Evolutionary conservation across 2,329 filamentous ascomycete genomes (phyloP).

Genomic region (Ascochyta koolunga): DNA sequence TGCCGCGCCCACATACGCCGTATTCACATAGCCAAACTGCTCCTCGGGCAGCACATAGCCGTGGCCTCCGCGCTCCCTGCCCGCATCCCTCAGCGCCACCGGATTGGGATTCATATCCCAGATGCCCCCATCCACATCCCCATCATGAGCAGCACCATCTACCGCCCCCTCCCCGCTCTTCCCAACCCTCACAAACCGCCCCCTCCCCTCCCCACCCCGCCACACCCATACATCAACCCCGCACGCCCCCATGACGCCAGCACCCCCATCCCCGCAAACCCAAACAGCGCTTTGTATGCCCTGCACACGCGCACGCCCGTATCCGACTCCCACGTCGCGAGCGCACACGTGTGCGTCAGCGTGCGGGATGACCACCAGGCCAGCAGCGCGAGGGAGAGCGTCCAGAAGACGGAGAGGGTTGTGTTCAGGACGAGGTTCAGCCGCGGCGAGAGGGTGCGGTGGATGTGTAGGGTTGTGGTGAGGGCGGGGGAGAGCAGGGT

Average conservation of each 20-base stretch:
- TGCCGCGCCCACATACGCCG: slow-evolving; percentile 48
- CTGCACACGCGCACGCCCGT: slow-evolving; percentile 63
- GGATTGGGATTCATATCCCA: slow-evolving; percentile 37
- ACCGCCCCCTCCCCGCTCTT: slow-evolving; percentile 27
- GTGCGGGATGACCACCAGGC: slow-evolving; percentile 62
- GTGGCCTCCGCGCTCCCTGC: slow-evolving; percentile 23
- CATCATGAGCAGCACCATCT: not conserved
- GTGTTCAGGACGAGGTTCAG: slow-evolving; percentile 59
- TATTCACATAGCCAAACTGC: slow-evolving; percentile 52
- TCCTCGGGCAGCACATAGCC: slow-evolving; percentile 52
- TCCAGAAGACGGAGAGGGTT: slow-evolving; percentile 58
- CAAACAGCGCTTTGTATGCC: slow-evolving; percentile 65
- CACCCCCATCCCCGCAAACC: slow-evolving; percentile 60
- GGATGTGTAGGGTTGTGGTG: slow-evolving; percentile 60
- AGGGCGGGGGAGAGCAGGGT: slow-evolving; percentile 55
- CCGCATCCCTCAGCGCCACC: slow-evolving; percentile 11
- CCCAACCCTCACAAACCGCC: slow-evolving; percentile 55
- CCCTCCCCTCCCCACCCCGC: slow-evolving; percentile 49
- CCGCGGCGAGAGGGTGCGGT: slow-evolving; percentile 58
- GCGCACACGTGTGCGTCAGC: slow-evolving; percentile 58
- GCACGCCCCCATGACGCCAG: slow-evolving; percentile 54
- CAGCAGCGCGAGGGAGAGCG: slow-evolving; percentile 58
- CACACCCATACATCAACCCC: slow-evolving; percentile 58
- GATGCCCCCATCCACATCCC: not conserved
- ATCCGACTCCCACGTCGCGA: slow-evolving; percentile 59